Evolutionary conservation across 805 yeast species (phyloP), one percentile per base, ranked within the genome.

Genomic region (Ogataea siamensis): DNA sequence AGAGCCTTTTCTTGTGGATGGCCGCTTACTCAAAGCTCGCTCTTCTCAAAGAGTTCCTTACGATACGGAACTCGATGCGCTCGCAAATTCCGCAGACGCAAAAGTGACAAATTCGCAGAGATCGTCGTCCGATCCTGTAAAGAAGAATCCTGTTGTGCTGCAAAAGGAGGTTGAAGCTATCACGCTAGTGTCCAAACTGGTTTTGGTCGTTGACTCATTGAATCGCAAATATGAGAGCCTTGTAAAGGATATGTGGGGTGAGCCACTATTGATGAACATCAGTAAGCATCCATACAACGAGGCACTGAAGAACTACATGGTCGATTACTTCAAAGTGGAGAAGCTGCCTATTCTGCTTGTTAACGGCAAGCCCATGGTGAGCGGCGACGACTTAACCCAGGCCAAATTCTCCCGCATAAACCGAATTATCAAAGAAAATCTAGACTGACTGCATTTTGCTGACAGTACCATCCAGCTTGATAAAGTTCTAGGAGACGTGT

Each of bases 301-400:
- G 8, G 24, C 13, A 0, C 33, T 44, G 15, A 28, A 28, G 10
- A 28, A 22, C 6, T 40, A 25, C 11, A 30, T 44, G 10, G 13
- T 27, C 5, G 30, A 27, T n/a, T 32, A 37, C 23, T 37, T 33
- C 20, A 25, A 34, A 11, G 34, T 44, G 13, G 38, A 44, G 7
- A 22, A 28, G 19, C 38, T 44, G 4, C 48, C 48, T n/a, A 28
- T 37, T 16, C 28, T 44, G 17, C 30, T 38, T 8, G 30, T 38
- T n/a, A 33, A 32, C n/a, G 42, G 42, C 8, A 17, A 28, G n/a
- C 34, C 37, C 3, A 13, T 33, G 13, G 37, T 38, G 10, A 38
- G 34, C 14, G 37, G 37, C 7, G 42, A 38, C 17, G 29, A 27
- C 21, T 28, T 40, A 3, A n/a, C 11, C 5, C 28, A 30, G 9